Percentiles rank a stretch among this genome's conserved stretches.
These are phyloP conservation scores for Hypericum perforatum DNA, from an alignment of 345 rosid genomes.

Conservation along the genomic window DNA sequence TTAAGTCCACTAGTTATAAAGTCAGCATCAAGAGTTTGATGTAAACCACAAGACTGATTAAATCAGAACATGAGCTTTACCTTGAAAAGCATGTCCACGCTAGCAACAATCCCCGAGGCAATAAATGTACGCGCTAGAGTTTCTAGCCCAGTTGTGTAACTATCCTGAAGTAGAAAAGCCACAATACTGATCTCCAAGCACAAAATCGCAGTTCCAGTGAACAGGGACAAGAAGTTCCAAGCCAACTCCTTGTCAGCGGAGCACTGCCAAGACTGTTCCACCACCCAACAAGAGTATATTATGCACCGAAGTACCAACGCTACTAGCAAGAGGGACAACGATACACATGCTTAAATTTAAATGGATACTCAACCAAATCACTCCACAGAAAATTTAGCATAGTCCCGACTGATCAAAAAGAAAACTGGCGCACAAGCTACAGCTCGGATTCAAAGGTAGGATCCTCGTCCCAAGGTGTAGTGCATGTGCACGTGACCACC, in stretches of 20 bases:
- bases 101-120: constrained; percentile 31
- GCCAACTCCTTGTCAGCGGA: constrained; percentile 24
- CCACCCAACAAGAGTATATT: background rate
- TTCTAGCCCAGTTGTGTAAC: constrained; percentile 31
- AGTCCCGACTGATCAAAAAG: too few relatives aligned
- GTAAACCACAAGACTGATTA: background rate
- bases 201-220: constrained; percentile 25
- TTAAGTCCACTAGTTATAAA: background rate
- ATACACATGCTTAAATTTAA: background rate
- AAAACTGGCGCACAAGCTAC: too few relatives aligned
- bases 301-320: background rate
- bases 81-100: constrained; percentile 32
- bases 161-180: constrained; percentile 32
- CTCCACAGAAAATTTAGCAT: too few relatives aligned
- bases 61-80: constrained; percentile 9
- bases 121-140: constrained; percentile 25
- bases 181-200: constrained; percentile 32
- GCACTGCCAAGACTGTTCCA: constrained; percentile 32
- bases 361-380: background rate
- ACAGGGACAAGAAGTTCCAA: constrained; percentile 34
- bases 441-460: too few relatives aligned
- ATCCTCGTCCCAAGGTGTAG: too few relatives aligned
- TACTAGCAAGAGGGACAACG: background rate
- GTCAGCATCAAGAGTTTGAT: background rate
- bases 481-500: too few relatives aligned